Conservation (phyloP, 176 grass and related monocot genomes). For the Zizania latifolia region DNA sequence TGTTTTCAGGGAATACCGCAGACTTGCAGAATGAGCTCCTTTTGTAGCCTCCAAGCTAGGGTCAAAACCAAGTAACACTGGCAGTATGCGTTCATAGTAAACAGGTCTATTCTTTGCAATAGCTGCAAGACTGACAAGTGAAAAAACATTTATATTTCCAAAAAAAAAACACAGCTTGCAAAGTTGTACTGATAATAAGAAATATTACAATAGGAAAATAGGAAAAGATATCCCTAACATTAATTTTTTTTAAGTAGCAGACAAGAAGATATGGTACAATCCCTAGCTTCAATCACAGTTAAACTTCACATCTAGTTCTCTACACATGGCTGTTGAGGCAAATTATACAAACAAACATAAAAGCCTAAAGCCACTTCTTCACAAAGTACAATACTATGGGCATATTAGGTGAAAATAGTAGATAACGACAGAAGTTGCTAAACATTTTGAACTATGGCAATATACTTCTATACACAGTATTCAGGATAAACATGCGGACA, state of each 20-base stretch:
- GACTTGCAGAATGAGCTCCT: constrained; percentile 70
- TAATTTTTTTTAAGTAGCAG: not conserved
- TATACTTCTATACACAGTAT: constrained; percentile 15
- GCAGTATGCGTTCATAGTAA: constrained; percentile 58
- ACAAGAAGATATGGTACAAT: not conserved
- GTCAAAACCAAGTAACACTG: constrained; percentile 68
- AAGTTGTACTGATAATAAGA: not conserved
- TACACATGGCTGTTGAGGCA: not conserved
- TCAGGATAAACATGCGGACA: constrained; percentile 21
- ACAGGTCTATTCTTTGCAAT: constrained; percentile 71
- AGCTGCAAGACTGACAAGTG: constrained; percentile 74
- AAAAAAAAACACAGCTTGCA: constrained; percentile 5
- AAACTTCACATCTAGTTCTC: not conserved
- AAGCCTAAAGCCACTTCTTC: constrained; percentile 1
- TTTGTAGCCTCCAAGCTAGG: constrained; percentile 51
- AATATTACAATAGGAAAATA: not conserved
- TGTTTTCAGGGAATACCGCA: constrained; percentile 62
- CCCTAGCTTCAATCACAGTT: not conserved
- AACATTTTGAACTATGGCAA: not conserved
- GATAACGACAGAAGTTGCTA: not conserved
- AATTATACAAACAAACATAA: not conserved
- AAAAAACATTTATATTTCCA: constrained; percentile 25
- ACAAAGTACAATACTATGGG: not conserved
- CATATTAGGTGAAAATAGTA: constrained; percentile 16
- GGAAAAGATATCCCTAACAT: not conserved